Evolutionary conservation across 352 stramenopile genomes (phyloP).

Genomic region (Pythium dissimile): DNA sequence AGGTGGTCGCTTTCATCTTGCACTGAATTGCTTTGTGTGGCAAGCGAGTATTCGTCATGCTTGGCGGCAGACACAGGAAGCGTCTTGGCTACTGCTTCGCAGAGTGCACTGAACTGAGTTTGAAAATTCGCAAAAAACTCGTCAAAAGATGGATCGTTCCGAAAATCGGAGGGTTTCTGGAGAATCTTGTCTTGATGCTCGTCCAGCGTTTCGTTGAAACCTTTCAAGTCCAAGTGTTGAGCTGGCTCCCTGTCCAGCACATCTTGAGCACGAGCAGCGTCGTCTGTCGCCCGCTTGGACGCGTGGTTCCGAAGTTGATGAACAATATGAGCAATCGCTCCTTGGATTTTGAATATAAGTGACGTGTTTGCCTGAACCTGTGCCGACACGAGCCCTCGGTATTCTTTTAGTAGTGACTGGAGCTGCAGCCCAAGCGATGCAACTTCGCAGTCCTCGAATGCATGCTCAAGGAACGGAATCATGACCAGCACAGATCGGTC

Average conservation of each 20-base stretch:
- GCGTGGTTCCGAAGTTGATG: slow-evolving; percentile 23
- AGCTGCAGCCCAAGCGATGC: slow-evolving; percentile 17
- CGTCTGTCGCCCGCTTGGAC: too few species aligned
- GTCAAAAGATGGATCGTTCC: slow-evolving; percentile 13
- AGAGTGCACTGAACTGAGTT: slow-evolving; percentile 30
- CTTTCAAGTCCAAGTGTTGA: too few species aligned
- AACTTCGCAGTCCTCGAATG: slow-evolving; percentile 13
- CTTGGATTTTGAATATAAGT: slow-evolving; percentile 49
- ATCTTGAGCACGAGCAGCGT: too few species aligned
- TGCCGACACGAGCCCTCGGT: slow-evolving; percentile 31
- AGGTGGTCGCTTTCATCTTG: neutral
- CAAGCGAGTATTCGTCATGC: neutral
- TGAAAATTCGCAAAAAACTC: slow-evolving; percentile 28
- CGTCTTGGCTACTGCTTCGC: slow-evolving; percentile 25
- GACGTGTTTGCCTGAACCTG: slow-evolving; percentile 39
- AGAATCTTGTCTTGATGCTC: slow-evolving; percentile 25
- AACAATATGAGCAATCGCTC: slow-evolving; percentile 30
- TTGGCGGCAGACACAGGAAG: slow-evolving; percentile 5
- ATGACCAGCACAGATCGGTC: slow-evolving; percentile 25
- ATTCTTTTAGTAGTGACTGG: slow-evolving; percentile 33
- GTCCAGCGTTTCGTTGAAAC: slow-evolving; percentile 23
- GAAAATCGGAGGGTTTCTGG: neutral
- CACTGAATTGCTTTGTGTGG: neutral
- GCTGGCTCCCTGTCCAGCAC: too few species aligned
- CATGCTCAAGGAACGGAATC: slow-evolving; percentile 9